phyloP scores from a whole-genome alignment of 257 asterid species.

The Coffea eugenioides region DNA sequence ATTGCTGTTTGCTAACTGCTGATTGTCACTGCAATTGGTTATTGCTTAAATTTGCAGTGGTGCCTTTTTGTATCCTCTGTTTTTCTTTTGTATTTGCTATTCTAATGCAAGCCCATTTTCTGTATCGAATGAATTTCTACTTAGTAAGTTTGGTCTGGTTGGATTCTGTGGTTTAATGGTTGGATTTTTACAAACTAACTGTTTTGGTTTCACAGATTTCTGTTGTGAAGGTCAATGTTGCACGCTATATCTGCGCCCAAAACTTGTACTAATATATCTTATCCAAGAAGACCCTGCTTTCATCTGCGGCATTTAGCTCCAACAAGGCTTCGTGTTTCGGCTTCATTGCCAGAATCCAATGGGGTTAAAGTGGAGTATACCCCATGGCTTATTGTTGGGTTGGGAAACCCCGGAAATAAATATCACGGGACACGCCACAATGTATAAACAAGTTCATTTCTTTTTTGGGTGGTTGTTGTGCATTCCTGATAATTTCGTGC shows the following conservation, averaged over 20 bases:
- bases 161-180: not conserved
- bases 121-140: not conserved
- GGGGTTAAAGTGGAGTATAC: constrained; percentile 75
- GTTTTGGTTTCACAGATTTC: not conserved
- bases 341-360: constrained; percentile 50
- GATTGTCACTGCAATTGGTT: not conserved
- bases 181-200: constrained; percentile 2
- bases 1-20: not conserved
- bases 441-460: constrained; percentile 33
- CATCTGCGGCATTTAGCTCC: constrained; percentile 38
- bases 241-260: constrained; percentile 48
- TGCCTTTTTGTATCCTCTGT: not conserved
- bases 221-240: constrained; percentile 49
- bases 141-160: not conserved
- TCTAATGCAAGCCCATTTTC: not conserved
- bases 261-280: constrained; percentile 31
- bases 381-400: constrained; percentile 96
- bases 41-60: not conserved
- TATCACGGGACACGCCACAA: constrained; percentile 98
- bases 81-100: not conserved
- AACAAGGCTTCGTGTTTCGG: constrained; percentile 47
- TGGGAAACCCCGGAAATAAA: constrained; percentile 96
- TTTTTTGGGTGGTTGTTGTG: not conserved
- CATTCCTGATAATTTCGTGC: no score
- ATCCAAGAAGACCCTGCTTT: constrained; percentile 45